Conservation (phyloP, 192 early-diverging fungal species). For the Podila epicladia region DNA sequence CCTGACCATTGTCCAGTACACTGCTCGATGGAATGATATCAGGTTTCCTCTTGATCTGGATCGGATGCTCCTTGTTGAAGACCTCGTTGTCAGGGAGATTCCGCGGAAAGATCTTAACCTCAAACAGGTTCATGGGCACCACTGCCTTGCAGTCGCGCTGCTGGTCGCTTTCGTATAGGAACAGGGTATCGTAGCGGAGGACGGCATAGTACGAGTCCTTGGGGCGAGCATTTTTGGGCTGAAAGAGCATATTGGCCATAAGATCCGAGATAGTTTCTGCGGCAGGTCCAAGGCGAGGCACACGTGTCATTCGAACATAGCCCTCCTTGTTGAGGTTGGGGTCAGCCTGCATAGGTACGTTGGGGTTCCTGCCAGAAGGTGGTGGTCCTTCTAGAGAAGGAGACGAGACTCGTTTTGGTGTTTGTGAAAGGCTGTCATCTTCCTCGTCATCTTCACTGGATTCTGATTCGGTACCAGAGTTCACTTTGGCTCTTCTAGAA, state of each 20-base stretch:
- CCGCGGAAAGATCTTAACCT: constrained; percentile 63
- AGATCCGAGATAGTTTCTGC: constrained; percentile 47
- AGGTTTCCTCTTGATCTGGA: constrained; percentile 50
- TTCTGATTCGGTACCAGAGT: neutral
- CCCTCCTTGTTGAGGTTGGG: constrained; percentile 47
- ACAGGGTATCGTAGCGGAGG: constrained; percentile 77
- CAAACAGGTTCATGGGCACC: constrained; percentile 72
- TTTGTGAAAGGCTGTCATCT: neutral
- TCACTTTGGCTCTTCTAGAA: neutral
- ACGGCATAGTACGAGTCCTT: constrained; percentile 75
- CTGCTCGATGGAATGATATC: constrained; percentile 21
- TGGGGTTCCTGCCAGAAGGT: constrained; percentile 11
- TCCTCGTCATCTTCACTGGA: neutral
- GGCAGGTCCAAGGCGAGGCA: constrained; percentile 36
- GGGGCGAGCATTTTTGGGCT: constrained; percentile 47
- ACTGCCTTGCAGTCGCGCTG: constrained; percentile 78
- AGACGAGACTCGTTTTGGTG: neutral
- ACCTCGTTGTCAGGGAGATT: constrained; percentile 70
- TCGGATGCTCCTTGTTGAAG: constrained; percentile 66
- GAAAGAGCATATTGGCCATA: constrained; percentile 50
- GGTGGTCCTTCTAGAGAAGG: neutral
- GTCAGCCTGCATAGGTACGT: constrained; percentile 40
- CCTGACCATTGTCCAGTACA: constrained; percentile 33
- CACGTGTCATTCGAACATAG: constrained; percentile 47
- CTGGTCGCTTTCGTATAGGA: constrained; percentile 81